Evolutionary conservation across 176 grass and related monocot species (phyloP).

Genomic region (Hsuehochloa calcarea): DNA sequence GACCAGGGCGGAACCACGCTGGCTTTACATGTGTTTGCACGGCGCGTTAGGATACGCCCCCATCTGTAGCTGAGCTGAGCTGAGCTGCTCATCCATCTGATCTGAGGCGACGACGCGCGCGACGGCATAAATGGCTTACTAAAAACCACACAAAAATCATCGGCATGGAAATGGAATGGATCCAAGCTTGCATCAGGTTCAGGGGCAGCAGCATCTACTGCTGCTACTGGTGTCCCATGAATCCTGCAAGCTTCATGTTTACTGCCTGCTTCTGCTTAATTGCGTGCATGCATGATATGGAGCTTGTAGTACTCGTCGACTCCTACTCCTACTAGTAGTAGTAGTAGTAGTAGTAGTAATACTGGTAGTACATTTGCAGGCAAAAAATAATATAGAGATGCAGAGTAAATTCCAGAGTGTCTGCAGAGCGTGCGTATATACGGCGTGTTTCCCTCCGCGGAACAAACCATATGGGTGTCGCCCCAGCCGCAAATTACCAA

Average conservation of each 20-base stretch:
- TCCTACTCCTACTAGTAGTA: no score
- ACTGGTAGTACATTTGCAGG: background rate
- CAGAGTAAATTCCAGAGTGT: background rate
- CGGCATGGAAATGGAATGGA: background rate
- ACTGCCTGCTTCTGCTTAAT: no score
- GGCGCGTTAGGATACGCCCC: background rate
- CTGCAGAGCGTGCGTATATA: background rate
- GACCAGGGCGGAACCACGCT: background rate
- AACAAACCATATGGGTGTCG: constrained; percentile 3
- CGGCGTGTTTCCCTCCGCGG: background rate
- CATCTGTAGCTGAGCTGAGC: background rate
- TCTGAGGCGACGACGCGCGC: background rate
- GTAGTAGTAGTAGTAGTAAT: background rate
- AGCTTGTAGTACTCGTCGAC: no score
- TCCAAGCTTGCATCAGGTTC: background rate
- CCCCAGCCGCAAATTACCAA: background rate
- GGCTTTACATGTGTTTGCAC: background rate
- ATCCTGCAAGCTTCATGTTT: no score
- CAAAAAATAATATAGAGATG: background rate
- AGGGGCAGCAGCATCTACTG: background rate
- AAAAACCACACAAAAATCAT: background rate
- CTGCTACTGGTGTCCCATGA: no score
- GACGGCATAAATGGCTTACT: background rate
- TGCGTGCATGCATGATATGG: no score
- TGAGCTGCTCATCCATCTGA: background rate